Conservation (phyloP, 345 rosid genomes). For the Cardamine chenopodiifolia region DNA sequence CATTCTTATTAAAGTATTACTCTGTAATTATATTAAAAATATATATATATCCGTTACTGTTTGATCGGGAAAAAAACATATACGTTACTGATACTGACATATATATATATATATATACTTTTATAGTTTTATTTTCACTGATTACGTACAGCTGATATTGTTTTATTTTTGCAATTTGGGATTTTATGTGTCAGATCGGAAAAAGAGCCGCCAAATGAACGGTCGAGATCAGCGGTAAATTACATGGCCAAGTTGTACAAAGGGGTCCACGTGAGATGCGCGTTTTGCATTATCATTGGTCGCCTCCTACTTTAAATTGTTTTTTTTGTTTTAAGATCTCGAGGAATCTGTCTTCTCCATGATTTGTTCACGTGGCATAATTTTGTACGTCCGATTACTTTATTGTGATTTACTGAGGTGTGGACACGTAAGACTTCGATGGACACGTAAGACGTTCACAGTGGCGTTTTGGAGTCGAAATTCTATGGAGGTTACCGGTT, state of each 20-base stretch:
- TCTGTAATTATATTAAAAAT: no score
- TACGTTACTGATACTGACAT: conserved; percentile 14
- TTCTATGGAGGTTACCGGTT: not conserved
- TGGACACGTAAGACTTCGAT: conserved; percentile 13
- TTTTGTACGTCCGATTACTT: not conserved
- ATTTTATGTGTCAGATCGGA: conserved; percentile 38
- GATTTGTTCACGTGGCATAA: conserved; percentile 24
- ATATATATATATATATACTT: not conserved
- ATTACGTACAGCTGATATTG: conserved; percentile 17
- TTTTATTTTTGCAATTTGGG: conserved; percentile 2
- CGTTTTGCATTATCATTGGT: conserved; percentile 47
- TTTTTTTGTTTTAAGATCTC: conserved; percentile 29
- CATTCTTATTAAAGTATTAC: conserved; percentile 4
- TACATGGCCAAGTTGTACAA: conserved; percentile 42
- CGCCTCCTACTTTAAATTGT: conserved; percentile 26
- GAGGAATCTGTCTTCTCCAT: conserved; percentile 35
- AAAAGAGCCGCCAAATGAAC: conserved; percentile 45
- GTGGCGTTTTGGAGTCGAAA: not conserved
- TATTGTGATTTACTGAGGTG: not conserved
- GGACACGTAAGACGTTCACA: not conserved
- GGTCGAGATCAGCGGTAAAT: conserved; percentile 43
- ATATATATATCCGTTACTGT: no score
- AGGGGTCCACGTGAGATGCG: conserved; percentile 44
- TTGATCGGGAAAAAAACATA: no score
- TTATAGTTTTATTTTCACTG: not conserved